phyloP scores from a whole-genome alignment of 805 yeast species.

The Candida patagonica region DNA sequence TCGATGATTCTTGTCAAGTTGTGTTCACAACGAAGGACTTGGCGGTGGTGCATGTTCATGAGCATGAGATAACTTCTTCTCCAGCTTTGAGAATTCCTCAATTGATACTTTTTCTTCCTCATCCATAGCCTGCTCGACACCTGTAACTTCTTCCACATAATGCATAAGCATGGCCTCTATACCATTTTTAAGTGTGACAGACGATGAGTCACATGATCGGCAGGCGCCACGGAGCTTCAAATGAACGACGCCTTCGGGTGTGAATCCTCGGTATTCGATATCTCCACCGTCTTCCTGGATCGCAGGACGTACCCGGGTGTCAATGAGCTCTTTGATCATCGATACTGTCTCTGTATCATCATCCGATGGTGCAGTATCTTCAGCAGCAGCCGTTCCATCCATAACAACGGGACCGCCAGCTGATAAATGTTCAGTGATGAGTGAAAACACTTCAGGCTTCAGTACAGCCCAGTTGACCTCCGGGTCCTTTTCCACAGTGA shows the following conservation, averaged over 20 bases:
- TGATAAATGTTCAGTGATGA: conserved; percentile 37
- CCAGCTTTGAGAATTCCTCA: conserved; percentile 78
- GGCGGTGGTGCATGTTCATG: conserved; percentile 16
- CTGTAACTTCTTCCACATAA: conserved; percentile 89
- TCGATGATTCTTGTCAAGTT: neutral
- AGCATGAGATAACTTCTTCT: conserved; percentile 38
- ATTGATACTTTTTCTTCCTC: conserved; percentile 68
- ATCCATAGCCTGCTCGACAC: conserved; percentile 80
- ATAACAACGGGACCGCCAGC: conserved; percentile 44
- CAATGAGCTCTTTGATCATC: conserved; percentile 85
- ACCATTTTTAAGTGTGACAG: conserved; percentile 88
- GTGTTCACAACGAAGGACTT: conserved; percentile 12
- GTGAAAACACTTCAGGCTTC: conserved; percentile 49
- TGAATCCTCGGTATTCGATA: conserved; percentile 78
- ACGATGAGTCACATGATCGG: conserved; percentile 82
- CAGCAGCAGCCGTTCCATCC: conserved; percentile 21
- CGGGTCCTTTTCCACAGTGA: conserved; percentile 61
- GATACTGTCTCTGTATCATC: conserved; percentile 74
- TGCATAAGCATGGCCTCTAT: conserved; percentile 96
- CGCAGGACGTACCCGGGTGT: conserved; percentile 93
- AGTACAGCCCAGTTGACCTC: conserved; percentile 64
- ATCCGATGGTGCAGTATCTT: conserved; percentile 41
- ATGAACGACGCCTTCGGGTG: conserved; percentile 81
- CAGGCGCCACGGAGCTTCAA: conserved; percentile 93
- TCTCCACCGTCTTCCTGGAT: conserved; percentile 99